Percentiles rank a stretch among this genome's conserved stretches.
phyloP scores from a whole-genome alignment of 2,329 filamentous ascomycete species.

The Ophiosphaerella herpotricha region DNA sequence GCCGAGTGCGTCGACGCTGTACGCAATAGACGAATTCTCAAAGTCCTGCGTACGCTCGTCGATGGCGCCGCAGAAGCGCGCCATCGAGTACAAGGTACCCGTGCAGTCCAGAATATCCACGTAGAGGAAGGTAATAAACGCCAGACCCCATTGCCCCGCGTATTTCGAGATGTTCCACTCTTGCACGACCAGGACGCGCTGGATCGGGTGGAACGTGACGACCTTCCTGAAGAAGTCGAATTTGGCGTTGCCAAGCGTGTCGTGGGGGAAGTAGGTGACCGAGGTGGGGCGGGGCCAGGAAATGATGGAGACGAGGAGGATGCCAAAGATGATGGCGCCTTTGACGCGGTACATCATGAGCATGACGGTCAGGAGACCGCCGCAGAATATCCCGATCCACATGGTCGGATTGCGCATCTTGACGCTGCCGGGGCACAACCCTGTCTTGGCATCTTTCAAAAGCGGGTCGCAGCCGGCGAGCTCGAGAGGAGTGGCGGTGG shows the following conservation, averaged over 20 bases:
- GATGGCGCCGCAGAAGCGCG: slow-evolving; percentile 77
- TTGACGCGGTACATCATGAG: slow-evolving; percentile 86
- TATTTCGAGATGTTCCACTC: slow-evolving; percentile 73
- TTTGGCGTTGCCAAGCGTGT: slow-evolving; percentile 65
- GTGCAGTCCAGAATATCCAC: slow-evolving; percentile 89
- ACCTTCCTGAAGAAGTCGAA: slow-evolving; percentile 91
- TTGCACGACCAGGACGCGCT: slow-evolving; percentile 69
- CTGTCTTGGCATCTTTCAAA: slow-evolving; percentile 38
- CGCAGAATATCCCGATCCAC: slow-evolving; percentile 89
- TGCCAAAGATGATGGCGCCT: slow-evolving; percentile 82
- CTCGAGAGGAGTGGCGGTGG: slow-evolving; percentile 69
- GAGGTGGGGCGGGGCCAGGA: slow-evolving; percentile 80
- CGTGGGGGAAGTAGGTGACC: slow-evolving; percentile 83
- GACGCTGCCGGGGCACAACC: slow-evolving; percentile 64
- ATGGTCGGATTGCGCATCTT: slow-evolving; percentile 85
- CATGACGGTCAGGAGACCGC: slow-evolving; percentile 77
- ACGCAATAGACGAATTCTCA: slow-evolving; percentile 81
- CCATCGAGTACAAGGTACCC: slow-evolving; percentile 88
- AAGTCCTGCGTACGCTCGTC: slow-evolving; percentile 86
- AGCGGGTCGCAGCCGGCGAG: slow-evolving; percentile 73
- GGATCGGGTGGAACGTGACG: slow-evolving; percentile 80
- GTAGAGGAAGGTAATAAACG: slow-evolving; percentile 86
- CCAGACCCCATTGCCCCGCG: slow-evolving; percentile 77
- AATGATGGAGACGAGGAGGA: slow-evolving; percentile 82
- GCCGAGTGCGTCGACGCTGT: slow-evolving; percentile 79